Conservation (phyloP, 75 land plant species). For the Azolla pinnata region DNA sequence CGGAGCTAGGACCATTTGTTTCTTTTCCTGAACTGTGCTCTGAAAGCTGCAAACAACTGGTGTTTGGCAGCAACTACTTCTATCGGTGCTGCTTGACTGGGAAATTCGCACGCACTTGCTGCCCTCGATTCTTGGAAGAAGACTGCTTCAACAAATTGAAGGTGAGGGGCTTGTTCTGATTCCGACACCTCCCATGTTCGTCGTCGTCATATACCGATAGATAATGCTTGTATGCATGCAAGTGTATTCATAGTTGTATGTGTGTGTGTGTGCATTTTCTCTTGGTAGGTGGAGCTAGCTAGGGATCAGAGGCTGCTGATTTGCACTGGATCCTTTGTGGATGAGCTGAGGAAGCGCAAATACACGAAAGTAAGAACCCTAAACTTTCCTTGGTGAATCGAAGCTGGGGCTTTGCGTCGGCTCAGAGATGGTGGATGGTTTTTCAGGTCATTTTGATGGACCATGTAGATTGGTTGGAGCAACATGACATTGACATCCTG, state of each 20-base stretch:
- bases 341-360: constrained; percentile 29
- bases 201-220: too few relatives aligned
- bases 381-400: too few relatives aligned
- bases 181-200: too few relatives aligned
- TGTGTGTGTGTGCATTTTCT: too few relatives aligned
- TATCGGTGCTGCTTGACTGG: constrained; percentile 40
- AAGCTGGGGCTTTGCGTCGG: too few relatives aligned
- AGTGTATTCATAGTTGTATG: too few relatives aligned
- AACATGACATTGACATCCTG: constrained; percentile 25
- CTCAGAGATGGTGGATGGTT: too few relatives aligned
- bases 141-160: constrained; percentile 21
- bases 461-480: constrained; percentile 38
- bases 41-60: too few relatives aligned
- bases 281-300: constrained; percentile 28
- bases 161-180: constrained; percentile 10
- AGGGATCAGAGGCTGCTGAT: constrained; percentile 26
- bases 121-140: constrained; percentile 33
- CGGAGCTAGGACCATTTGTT: too few relatives aligned
- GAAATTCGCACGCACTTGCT: constrained; percentile 27
- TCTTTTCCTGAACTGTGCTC: too few relatives aligned
- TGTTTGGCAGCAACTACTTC: constrained; percentile 27
- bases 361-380: constrained; percentile 29
- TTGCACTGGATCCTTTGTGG: constrained; percentile 32
- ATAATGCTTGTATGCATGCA: too few relatives aligned
- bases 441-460: constrained; percentile 42